Evolutionary conservation across 305 asterid species (phyloP).

Genomic region (Caryopteris hybrid): DNA sequence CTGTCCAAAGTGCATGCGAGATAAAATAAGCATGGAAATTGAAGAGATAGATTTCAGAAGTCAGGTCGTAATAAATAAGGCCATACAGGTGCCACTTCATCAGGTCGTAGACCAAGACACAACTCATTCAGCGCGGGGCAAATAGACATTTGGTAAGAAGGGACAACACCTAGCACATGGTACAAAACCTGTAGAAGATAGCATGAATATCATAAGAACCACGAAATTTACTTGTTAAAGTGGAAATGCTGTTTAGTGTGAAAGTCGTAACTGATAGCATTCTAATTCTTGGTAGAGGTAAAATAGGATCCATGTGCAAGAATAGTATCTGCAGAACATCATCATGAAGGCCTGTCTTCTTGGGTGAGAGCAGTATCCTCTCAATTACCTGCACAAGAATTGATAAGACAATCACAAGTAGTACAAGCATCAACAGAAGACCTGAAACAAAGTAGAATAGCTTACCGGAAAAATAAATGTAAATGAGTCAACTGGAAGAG

Average conservation of each 20-base stretch:
- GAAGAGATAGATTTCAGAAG: constrained; percentile 22
- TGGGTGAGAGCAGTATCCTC: constrained; percentile 78
- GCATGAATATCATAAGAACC: constrained; percentile 23
- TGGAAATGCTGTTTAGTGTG: neutral
- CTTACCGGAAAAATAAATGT: constrained; percentile 92
- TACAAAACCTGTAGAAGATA: constrained; percentile 69
- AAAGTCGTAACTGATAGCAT: constrained; percentile 79
- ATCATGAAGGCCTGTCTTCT: constrained; percentile 91
- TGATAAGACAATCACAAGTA: constrained; percentile 9
- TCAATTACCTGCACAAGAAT: constrained; percentile 66
- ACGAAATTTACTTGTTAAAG: constrained; percentile 7
- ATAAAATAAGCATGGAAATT: constrained; percentile 8
- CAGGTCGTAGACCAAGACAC: constrained; percentile 91
- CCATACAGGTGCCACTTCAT: constrained; percentile 94
- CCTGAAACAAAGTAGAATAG: neutral
- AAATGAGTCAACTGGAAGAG: constrained; percentile 96
- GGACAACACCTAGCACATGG: constrained; percentile 93
- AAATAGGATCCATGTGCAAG: constrained; percentile 91
- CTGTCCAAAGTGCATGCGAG: constrained; percentile 39
- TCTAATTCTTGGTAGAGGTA: constrained; percentile 91
- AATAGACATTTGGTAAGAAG: constrained; percentile 78
- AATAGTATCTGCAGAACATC: constrained; percentile 81
- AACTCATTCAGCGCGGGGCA: constrained; percentile 90
- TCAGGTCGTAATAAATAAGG: constrained; percentile 15
- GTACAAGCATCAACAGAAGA: constrained; percentile 10